Evolutionary conservation across 352 stramenopile species (phyloP).

Genomic region (Globisporangium perplexum): DNA sequence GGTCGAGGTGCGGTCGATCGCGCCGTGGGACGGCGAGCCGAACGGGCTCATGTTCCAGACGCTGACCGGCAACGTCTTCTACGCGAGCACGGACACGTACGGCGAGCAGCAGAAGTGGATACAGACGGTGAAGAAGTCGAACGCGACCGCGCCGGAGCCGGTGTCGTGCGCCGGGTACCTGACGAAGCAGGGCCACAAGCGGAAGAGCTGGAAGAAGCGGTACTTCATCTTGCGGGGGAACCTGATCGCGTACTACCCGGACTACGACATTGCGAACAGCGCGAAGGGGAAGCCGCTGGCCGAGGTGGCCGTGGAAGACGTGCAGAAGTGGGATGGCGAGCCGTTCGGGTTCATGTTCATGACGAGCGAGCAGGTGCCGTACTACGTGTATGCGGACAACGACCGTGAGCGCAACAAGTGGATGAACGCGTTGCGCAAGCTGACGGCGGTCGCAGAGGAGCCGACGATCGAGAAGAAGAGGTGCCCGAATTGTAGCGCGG

Average conservation of each 20-base stretch:
- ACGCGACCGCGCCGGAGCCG: conserved; percentile 61
- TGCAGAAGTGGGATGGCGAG: conserved; percentile 82
- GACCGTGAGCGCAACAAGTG: conserved; percentile 84
- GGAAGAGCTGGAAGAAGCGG: conserved; percentile 89
- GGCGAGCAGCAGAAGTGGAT: conserved; percentile 85
- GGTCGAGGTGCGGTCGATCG: conserved; percentile 73
- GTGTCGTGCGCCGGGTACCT: conserved; percentile 81
- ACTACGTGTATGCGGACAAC: conserved; percentile 89
- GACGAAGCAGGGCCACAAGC: conserved; percentile 88
- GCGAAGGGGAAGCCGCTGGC: conserved; percentile 71
- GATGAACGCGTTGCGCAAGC: conserved; percentile 82
- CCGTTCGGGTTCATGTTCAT: conserved; percentile 89
- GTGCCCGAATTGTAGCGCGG: conserved; percentile 76
- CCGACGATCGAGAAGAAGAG: conserved; percentile 76
- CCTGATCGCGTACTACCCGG: conserved; percentile 74
- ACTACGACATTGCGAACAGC: conserved; percentile 85
- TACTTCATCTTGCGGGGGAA: conserved; percentile 85
- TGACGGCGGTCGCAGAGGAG: conserved; percentile 65
- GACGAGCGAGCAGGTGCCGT: conserved; percentile 85
- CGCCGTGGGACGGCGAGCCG: conserved; percentile 72
- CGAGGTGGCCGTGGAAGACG: conserved; percentile 80
- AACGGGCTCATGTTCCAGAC: conserved; percentile 87
- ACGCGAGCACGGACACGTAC: conserved; percentile 66
- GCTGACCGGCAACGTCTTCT: conserved; percentile 80
- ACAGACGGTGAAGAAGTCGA: conserved; percentile 60